Percentiles rank a stretch among this genome's conserved stretches.
Conservation (phyloP, 495 filamentous ascomycete genomes). For the Penicillium atrosanguineum region DNA sequence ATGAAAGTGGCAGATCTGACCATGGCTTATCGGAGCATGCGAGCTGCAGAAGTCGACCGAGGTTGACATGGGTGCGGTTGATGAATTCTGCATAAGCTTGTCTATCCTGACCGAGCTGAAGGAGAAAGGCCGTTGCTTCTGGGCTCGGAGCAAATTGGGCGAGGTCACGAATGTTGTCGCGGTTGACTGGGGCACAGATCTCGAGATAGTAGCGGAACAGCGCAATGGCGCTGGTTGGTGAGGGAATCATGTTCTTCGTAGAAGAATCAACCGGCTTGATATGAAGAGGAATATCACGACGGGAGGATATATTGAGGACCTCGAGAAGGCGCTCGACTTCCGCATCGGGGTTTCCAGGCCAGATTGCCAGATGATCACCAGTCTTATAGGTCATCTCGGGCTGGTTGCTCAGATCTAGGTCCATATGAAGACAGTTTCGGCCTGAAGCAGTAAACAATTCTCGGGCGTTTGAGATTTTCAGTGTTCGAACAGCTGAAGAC, state of each 20-base stretch:
- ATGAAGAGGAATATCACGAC: conserved; percentile 25
- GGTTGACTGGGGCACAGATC: conserved; percentile 46
- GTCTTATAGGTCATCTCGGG: conserved; percentile 62
- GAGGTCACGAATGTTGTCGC: conserved; percentile 40
- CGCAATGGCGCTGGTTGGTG: conserved; percentile 39
- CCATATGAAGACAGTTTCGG: conserved; percentile 50
- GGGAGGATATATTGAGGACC: conserved; percentile 31
- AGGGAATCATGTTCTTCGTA: conserved; percentile 38
- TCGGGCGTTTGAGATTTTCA: conserved; percentile 32
- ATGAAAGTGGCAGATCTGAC: conserved; percentile 41
- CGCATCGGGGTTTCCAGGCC: conserved; percentile 64
- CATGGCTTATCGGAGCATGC: conserved; percentile 28
- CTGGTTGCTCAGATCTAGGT: conserved; percentile 40
- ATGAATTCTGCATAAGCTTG: conserved; percentile 32
- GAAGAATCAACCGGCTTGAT: conserved; percentile 34
- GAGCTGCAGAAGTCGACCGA: conserved; percentile 38
- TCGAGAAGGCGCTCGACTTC: conserved; percentile 40
- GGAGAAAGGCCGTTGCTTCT: conserved; percentile 34
- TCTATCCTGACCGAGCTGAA: conserved; percentile 32
- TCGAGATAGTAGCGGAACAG: conserved; percentile 50
- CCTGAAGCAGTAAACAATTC: conserved; percentile 38
- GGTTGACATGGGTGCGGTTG: conserved; percentile 34
- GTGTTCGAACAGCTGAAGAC: conserved; percentile 29
- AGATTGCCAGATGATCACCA: conserved; percentile 74
- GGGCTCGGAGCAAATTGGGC: conserved; percentile 44